phyloP scores from a whole-genome alignment of 176 grass and related monocot genomes.

The Zizania latifolia region DNA sequence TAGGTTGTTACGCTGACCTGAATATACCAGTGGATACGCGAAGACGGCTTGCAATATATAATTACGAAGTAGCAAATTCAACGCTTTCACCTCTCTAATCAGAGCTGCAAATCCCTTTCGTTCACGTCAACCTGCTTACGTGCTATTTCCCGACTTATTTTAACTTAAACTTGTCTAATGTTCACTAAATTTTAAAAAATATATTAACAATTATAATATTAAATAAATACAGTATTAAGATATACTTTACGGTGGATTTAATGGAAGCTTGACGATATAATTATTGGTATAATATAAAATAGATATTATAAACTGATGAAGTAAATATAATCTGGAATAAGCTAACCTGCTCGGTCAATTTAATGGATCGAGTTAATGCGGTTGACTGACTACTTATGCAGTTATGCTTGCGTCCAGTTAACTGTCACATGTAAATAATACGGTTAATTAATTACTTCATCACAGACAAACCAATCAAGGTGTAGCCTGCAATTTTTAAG shows the following conservation, averaged over 20 bases:
- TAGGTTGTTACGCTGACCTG: too few relatives aligned
- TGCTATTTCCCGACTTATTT: too few relatives aligned
- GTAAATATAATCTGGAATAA: background rate
- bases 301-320: too few relatives aligned
- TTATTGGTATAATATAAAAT: too few relatives aligned
- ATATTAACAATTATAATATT: too few relatives aligned
- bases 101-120: background rate
- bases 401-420: background rate
- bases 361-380: background rate
- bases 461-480: background rate
- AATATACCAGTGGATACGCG: too few relatives aligned
- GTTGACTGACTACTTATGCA: background rate
- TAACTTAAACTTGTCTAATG: too few relatives aligned
- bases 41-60: background rate
- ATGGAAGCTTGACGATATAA: too few relatives aligned
- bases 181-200: too few relatives aligned
- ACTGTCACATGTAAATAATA: background rate
- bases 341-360: background rate
- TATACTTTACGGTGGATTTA: too few relatives aligned
- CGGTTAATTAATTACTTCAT: background rate
- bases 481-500: background rate
- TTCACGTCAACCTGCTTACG: background rate
- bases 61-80: background rate
- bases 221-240: too few relatives aligned
- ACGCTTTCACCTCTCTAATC: background rate